Base-by-base conservation (phyloP, 1,284 basidiomycete genomes). In the Pseudozyma sp. region DNA sequence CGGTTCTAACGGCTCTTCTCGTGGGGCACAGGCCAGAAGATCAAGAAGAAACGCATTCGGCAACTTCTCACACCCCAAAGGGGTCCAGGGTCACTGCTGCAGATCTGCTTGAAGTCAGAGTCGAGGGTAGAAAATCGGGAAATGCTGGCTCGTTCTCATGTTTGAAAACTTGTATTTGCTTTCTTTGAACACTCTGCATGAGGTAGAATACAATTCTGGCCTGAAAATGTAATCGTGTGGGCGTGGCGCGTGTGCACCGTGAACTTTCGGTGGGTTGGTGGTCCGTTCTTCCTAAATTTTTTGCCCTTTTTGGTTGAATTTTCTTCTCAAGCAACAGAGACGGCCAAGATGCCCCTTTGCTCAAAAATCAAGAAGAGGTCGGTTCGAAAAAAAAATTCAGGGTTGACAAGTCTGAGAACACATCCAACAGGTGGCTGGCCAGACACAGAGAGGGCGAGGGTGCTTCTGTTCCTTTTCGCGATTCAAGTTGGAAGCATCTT, bases 251-350 rank as follows among this genome's bases (percentile, higher is more conserved):
- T 31, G 25, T 31, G 25, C 25, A 31, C 3, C 25, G 14, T 51
- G 18, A 12, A 39, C 10, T 44, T 38, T 34, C 16, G 19, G 43
- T 43, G 39, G 18, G 21, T 43, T 44, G 42, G 25, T 52, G 58
- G 58, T 43, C 54, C 34, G 40, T 69, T 70, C 53, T 70, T 64
- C 61, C 52, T 31, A 31, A 64, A 60, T 52, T 36, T 64, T 63
- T 67, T 25, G n/a, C 35, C 34, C 14, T n/a, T 52, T 51, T 55
- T 52, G 56, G 14, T 19, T 34, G 21, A 38, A 39, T 52, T 53
- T 55, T 64, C 25, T 56, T 52, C 18, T 19, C 4, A 43, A 55
- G 43, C 25, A 14, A 53, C 39, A n/a, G 18, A 2, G 40, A 54
- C 21, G 38, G 51, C 18, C 4, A 43, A 54, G 12, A 16, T 44